Conservation (phyloP, 192 early-diverging fungal species). For the Pilaira anomala region DNA sequence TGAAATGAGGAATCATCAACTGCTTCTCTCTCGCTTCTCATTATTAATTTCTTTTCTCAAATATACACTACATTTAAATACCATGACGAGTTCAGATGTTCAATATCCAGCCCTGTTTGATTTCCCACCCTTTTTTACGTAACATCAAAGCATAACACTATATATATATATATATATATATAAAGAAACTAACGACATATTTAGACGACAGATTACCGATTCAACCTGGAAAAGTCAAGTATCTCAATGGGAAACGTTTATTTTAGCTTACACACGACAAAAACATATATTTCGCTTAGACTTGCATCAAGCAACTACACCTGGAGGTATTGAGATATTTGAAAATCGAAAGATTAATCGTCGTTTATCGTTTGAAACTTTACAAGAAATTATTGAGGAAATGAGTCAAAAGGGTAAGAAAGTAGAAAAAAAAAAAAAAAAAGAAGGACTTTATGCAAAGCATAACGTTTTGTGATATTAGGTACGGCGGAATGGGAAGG, state of each 20-base stretch:
- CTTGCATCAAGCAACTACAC: constrained; percentile 52
- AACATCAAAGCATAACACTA: constrained; percentile 26
- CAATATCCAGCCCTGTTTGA: constrained; percentile 79
- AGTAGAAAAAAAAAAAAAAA: constrained; percentile 58
- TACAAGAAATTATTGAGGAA: constrained; percentile 71
- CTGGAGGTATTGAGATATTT: constrained; percentile 55
- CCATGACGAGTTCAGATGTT: constrained; percentile 39
- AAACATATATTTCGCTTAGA: constrained; percentile 61
- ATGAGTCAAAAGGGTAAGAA: constrained; percentile 68
- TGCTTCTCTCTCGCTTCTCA: not conserved
- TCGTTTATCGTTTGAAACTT: constrained; percentile 55
- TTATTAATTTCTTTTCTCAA: no score
- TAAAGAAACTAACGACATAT: no score
- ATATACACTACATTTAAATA: no score
- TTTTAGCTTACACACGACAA: constrained; percentile 68
- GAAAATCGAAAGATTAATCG: constrained; percentile 68
- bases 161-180: no score
- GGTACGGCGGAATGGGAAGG: constrained; percentile 57
- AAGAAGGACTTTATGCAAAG: constrained; percentile 51
- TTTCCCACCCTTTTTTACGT: constrained; percentile 94
- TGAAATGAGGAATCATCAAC: no score
- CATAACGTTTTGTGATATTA: constrained; percentile 8
- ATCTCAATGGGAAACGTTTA: constrained; percentile 73
- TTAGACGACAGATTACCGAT: constrained; percentile 74
- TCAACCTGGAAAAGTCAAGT: constrained; percentile 82